These are phyloP conservation scores for Sophora flavescens DNA, from an alignment of 306 rosid species.

Conservation along the genomic window DNA sequence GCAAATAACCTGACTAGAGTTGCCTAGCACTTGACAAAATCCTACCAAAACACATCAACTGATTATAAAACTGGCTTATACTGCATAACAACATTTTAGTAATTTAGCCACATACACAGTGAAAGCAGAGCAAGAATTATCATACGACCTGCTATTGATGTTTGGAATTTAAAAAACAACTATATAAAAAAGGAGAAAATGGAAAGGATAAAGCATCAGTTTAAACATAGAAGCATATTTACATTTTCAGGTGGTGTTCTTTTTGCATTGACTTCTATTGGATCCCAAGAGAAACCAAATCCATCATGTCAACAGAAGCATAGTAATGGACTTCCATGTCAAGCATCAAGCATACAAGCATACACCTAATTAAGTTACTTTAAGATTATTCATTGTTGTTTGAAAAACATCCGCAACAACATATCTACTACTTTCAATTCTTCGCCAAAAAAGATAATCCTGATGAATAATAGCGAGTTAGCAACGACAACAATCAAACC, in stretches of 20 bases:
- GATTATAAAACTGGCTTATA: not conserved
- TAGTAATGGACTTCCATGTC: not conserved
- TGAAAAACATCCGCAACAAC: not conserved
- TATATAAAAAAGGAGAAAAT: not conserved
- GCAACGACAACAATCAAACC: too few relatives aligned
- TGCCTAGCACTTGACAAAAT: not conserved
- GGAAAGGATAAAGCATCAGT: not conserved
- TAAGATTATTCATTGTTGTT: not conserved
- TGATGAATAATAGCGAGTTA: not conserved
- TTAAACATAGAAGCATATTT: not conserved
- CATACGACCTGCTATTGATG: not conserved
- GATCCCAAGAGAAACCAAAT: not conserved
- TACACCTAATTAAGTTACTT: not conserved
- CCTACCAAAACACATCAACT: not conserved
- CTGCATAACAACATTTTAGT: not conserved
- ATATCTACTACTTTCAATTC: not conserved
- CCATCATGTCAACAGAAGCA: not conserved
- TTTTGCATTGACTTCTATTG: not conserved
- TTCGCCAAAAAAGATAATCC: not conserved
- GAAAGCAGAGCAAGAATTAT: not conserved
- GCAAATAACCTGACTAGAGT: not conserved
- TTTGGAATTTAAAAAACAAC: not conserved
- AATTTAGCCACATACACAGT: not conserved
- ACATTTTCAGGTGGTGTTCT: not conserved
- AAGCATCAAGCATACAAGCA: not conserved